Base-by-base conservation (phyloP, 352 stramenopile species). In the Phytopythium kandeliae region DNA sequence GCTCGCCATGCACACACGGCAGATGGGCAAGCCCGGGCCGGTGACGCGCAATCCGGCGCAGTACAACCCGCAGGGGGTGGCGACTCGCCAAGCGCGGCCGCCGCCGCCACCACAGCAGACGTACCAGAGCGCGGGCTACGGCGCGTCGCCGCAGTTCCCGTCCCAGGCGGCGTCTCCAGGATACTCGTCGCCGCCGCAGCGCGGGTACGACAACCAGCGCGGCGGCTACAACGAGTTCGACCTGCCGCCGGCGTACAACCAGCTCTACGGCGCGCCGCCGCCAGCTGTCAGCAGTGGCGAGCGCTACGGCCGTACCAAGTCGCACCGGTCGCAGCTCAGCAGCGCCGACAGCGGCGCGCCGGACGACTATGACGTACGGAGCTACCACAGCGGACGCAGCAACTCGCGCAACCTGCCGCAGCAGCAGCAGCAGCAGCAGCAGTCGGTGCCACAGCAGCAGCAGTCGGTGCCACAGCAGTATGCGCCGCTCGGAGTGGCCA, bases 1-100 rank as follows among this genome's bases (percentile, higher is more conserved):
- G 40, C 63, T 84, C 17, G 72, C 69, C 19, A 57, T 72, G 31
- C 72, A 84, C 38, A 84, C 72, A 26, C 70, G 75, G 25, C 51
- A 72, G 33, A 78, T 77, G 65, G 71, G 65, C 0, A 69, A 65
- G 2, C 58, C 65, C 15, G 71, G 68, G 0, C 68, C 68, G 1
- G 65, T 75, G n/a, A 65, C 65, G n/a, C 55, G 47, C 16, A 58
- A 60, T 37, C 15, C 51, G 1, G 55, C 64, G 24, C 24, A 60
- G 28, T 60, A 71, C 33, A 21, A 36, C 21, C 33, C 33, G 7
- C 38, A 67, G 13, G 51, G 58, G n/a, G 25, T 34, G 21, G 45
- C 53, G 30, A 55, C 28, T 59, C 53, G 1, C 62, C 67, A 44
- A 50, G 46, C 30, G 55, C 17, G 59, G 38, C 44, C 51, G 28